Conservation (phyloP, 2,329 filamentous ascomycete genomes). For the Penicillium paneum region DNA sequence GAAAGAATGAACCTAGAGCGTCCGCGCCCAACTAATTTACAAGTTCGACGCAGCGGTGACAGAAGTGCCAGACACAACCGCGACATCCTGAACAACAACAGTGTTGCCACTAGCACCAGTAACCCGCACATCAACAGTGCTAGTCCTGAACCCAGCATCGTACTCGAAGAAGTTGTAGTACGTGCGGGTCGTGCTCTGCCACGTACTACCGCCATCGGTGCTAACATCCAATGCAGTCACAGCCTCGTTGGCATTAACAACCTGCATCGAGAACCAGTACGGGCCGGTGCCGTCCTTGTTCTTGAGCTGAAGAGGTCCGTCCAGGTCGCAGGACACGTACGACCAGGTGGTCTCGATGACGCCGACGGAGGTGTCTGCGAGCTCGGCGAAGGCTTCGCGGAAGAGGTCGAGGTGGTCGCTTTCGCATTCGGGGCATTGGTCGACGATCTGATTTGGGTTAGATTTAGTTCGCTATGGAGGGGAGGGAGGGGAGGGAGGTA, state of each 20-base stretch:
- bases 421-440: constrained; percentile 57
- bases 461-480: neutral
- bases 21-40: constrained; percentile 5
- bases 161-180: constrained; percentile 64
- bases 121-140: constrained; percentile 55
- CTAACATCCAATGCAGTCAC: constrained; percentile 59
- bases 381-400: constrained; percentile 48
- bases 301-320: constrained; percentile 49
- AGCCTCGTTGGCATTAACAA: constrained; percentile 60
- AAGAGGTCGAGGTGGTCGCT: constrained; percentile 57
- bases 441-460: constrained; percentile 45
- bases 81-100: constrained; percentile 53
- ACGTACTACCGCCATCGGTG: constrained; percentile 57
- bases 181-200: constrained; percentile 54
- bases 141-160: constrained; percentile 53
- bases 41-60: constrained; percentile 27
- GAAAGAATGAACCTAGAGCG: neutral
- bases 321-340: constrained; percentile 52
- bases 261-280: constrained; percentile 62
- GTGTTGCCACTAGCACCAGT: constrained; percentile 53
- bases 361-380: constrained; percentile 47
- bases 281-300: constrained; percentile 49
- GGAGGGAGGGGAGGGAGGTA: neutral
- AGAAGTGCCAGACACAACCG: constrained; percentile 15
- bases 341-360: constrained; percentile 52